Percentiles rank a stretch among this genome's conserved stretches.
phyloP scores from a whole-genome alignment of 352 stramenopile species.

The Phytophthora syringae region DNA sequence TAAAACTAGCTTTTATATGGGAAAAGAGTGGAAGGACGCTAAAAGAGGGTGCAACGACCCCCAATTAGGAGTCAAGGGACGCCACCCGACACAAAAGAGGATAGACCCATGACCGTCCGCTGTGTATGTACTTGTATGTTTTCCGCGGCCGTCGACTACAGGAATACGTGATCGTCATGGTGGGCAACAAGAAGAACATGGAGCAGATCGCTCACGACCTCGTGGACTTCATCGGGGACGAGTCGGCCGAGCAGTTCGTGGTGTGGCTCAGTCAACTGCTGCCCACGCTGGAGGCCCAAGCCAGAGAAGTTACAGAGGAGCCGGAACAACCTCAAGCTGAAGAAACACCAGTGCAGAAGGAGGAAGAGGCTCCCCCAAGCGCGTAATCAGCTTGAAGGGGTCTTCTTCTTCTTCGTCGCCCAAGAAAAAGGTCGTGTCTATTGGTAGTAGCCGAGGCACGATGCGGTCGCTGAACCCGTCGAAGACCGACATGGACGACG shows the following conservation, averaged over 20 bases:
- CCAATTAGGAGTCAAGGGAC: constrained; percentile 28
- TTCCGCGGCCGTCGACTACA: constrained; percentile 29
- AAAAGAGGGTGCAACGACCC: constrained; percentile 36
- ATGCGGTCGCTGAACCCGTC: constrained; percentile 59
- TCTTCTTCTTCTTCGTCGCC: constrained; percentile 33
- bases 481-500: constrained; percentile 51
- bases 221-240: constrained; percentile 85
- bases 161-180: constrained; percentile 89
- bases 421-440: constrained; percentile 63
- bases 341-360: constrained; percentile 6
- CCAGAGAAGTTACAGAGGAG: constrained; percentile 1
- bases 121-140: constrained; percentile 38
- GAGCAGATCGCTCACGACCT: constrained; percentile 83
- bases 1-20: constrained; percentile 15
- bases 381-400: constrained; percentile 71
- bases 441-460: constrained; percentile 51
- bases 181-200: constrained; percentile 90
- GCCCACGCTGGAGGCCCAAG: constrained; percentile 47
- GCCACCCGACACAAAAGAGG: constrained; percentile 33
- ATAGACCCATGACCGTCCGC: constrained; percentile 31
- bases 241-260: constrained; percentile 77
- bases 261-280: constrained; percentile 70
- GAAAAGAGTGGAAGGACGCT: constrained; percentile 32
- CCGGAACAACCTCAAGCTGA: constrained; percentile 10
- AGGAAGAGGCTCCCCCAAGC: constrained; percentile 45